Conservation (phyloP, 2,329 filamentous ascomycete genomes). For the Nemania sp. region DNA sequence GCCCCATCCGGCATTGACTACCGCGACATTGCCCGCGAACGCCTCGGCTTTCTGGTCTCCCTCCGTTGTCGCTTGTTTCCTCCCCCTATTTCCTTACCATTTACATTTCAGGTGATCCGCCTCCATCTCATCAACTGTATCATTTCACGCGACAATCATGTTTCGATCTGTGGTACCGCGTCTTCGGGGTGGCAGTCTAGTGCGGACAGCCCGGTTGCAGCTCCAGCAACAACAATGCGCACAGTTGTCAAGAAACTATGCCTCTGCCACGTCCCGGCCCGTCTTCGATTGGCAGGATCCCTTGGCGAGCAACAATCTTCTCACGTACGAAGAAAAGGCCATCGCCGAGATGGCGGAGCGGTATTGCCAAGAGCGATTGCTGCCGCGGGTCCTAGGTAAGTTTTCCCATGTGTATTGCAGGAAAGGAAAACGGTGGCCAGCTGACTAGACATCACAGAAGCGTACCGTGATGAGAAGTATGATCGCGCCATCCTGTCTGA, state of each 20-base stretch:
- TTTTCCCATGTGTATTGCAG: conserved; percentile 18
- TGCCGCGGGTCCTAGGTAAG: conserved; percentile 83
- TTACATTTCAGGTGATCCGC: too few relatives aligned
- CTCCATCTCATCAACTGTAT: conserved; percentile 1
- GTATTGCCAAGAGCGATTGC: conserved; percentile 89
- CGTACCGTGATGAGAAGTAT: conserved; percentile 78
- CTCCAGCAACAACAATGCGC: conserved; percentile 18
- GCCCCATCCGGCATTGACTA: too few relatives aligned
- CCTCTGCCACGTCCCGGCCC: conserved; percentile 36
- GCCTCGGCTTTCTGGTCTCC: too few relatives aligned
- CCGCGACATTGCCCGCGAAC: too few relatives aligned
- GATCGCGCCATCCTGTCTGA: conserved; percentile 83
- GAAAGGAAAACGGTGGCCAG: background rate
- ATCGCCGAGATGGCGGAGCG: conserved; percentile 88
- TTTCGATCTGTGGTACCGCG: conserved; percentile 32
- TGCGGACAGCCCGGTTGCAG: conserved; percentile 24
- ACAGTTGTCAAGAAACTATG: conserved; percentile 31
- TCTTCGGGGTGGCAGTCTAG: conserved; percentile 18
- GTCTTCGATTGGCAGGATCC: conserved; percentile 92
- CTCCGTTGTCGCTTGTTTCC: too few relatives aligned
- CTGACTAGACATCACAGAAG: conserved; percentile 33
- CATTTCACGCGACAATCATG: too few relatives aligned
- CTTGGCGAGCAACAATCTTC: conserved; percentile 70
- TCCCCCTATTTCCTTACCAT: too few relatives aligned
- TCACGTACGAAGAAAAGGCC: conserved; percentile 88